Evolutionary conservation across 305 asterid species (phyloP), one percentile per base, ranked within the genome.

Genomic region (Rubia balearica): DNA sequence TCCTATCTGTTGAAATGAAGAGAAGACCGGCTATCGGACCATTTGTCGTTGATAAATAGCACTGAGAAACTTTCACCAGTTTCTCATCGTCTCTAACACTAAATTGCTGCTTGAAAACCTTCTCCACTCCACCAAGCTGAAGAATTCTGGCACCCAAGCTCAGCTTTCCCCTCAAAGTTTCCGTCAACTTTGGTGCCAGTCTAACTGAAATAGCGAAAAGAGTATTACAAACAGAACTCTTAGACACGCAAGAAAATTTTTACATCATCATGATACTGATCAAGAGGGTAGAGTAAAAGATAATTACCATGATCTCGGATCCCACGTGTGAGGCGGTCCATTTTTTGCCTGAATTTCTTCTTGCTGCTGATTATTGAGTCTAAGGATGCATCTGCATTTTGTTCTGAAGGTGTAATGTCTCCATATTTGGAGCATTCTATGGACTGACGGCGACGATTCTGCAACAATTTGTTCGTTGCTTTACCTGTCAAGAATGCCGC

Each of bases 1-100:
- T 74, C 67, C 83, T 83, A 4, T 80, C 73, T 7, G 79, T 85
- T 2, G 90, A 86, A 41, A 88, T 75, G 12, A 86, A 86, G 24
- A 88, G 82, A 6, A 87, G 80, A 9, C 92, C 90, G 7, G 92
- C 90, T 45, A 86, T 85, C 0, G 96, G 89, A 71, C 96, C 96
- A 2, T 75, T 75, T 36, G 92, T 89, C 0, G 96, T 85, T 30
- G 87, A 87, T 61, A 85, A 67, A 70, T 87, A 85, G 79, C 90
- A 87, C 42, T 87, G 96, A 48, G 84, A 83, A 76, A 85, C 89
- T 69, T 83, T 84, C 64, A 83, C 61, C 69, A 88, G 83, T 43
- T 82, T 81, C 61, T 88, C 91, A 5, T 80, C 86, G 11, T 80
- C 78, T 7, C 56, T 61, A 24, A 69, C 66, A 36, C 74, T 71